A percentile compares a stretch with the other conserved stretches of the same genome.
Evolutionary conservation across 371 early-diverging fungal species (phyloP).

Genomic region (Mucor velutinosus): DNA sequence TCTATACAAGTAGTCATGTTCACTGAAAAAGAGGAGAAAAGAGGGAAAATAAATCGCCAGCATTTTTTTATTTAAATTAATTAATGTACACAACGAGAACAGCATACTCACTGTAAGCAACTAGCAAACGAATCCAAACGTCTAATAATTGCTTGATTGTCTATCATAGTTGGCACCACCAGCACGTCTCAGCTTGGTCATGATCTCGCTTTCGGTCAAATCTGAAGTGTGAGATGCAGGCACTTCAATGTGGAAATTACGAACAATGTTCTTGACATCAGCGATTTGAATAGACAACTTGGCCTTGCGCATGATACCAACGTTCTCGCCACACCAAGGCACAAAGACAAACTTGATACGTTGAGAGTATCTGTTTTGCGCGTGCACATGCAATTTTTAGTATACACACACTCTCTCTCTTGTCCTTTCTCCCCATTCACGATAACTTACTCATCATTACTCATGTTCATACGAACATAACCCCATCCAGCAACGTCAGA

Average conservation of each 20-base stretch:
- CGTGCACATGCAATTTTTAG: background rate
- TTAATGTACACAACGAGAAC: background rate
- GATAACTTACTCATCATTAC: conserved; percentile 79
- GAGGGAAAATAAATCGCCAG: background rate
- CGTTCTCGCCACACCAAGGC: conserved; percentile 80
- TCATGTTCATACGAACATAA: conserved; percentile 75
- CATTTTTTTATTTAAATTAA: conserved; percentile 1
- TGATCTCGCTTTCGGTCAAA: conserved; percentile 54
- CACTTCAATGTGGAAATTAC: conserved; percentile 75
- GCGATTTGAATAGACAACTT: conserved; percentile 80
- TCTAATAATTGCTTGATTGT: conserved; percentile 54
- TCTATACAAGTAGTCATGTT: conserved; percentile 9
- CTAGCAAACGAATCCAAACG: background rate
- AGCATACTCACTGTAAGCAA: background rate
- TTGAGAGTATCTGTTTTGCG: conserved; percentile 42
- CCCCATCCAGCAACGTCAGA: conserved; percentile 80
- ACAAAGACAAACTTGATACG: conserved; percentile 75
- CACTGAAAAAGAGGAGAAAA: background rate
- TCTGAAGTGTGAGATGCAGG: conserved; percentile 60
- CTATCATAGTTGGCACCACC: conserved; percentile 76
- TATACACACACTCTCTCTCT: background rate
- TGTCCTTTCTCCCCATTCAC: no score
- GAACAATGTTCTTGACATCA: conserved; percentile 75
- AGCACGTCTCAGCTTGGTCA: conserved; percentile 62
- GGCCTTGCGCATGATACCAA: conserved; percentile 87